phyloP scores from a whole-genome alignment of 345 rosid species.

The Cardiospermum halicacabum region DNA sequence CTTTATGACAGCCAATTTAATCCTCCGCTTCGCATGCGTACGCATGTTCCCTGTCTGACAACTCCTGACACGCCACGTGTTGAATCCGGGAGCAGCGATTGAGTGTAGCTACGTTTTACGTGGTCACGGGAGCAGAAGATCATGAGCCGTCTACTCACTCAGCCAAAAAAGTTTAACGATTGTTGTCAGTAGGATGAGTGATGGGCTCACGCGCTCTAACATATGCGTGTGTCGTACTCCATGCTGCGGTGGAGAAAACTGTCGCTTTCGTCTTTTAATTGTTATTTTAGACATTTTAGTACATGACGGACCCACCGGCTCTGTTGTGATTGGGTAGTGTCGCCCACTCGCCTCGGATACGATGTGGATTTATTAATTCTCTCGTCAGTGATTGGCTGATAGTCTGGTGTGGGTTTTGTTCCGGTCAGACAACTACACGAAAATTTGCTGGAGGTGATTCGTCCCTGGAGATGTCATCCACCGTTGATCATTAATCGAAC shows the following conservation, averaged over 20 bases:
- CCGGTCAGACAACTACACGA: slow-evolving; percentile 4
- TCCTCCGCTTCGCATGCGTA: slow-evolving; percentile 8
- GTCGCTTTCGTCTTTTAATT: slow-evolving; percentile 11
- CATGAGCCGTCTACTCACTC: background rate
- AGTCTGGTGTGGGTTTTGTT: slow-evolving; percentile 15
- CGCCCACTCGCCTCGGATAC: background rate
- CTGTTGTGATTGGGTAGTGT: slow-evolving; percentile 21
- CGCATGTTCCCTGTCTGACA: background rate
- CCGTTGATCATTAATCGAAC: background rate
- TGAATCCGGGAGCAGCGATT: background rate
- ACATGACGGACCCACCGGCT: background rate
- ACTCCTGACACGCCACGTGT: slow-evolving; percentile 2
- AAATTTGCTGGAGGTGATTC: slow-evolving; percentile 5
- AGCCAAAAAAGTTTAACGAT: slow-evolving; percentile 24
- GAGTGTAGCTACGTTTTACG: background rate
- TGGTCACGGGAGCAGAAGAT: slow-evolving; percentile 8
- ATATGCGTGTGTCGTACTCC: background rate
- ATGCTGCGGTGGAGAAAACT: background rate
- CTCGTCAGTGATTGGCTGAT: slow-evolving; percentile 33
- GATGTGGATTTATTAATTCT: slow-evolving; percentile 28
- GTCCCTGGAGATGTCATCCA: background rate
- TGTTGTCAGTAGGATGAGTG: slow-evolving; percentile 21
- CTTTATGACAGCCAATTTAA: background rate
- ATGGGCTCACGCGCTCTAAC: slow-evolving; percentile 19
- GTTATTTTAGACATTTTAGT: slow-evolving; percentile 16